Base-by-base conservation (phyloP, 1,139 yeast genomes). In the Zygoascus sp. region DNA sequence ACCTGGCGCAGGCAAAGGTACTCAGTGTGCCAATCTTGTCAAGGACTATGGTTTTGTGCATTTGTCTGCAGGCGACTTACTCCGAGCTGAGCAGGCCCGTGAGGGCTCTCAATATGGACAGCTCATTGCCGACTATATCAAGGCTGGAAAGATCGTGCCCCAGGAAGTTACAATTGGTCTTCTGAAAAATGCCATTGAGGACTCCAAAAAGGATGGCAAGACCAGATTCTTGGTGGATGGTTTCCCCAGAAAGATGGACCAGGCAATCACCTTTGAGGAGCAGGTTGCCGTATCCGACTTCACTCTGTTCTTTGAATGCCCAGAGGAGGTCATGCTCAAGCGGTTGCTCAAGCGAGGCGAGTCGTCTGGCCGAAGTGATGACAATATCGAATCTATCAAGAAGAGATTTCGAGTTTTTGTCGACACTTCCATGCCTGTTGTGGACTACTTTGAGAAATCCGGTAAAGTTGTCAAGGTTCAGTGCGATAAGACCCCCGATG, bases 201-300 rank as follows among this genome's bases (percentile, higher is more conserved):
- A 76, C 32, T 71, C 75, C 44, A 59, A 65, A n/a, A 60, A 64
- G 13, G 62, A 71, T 30, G 95, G 95, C 1, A 75, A 75, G 49
- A 68, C 69, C 22, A 73, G 75, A 54, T 92, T 90, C 65, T 71
- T 92, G 60, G 80, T 92, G 48, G 98, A 92, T 65, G 98, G 98
- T 1, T 92, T 92, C 77, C 98, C 98, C 35, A 78, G 98, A 64
- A 88, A 90, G 66, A 90, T 92, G 97, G 98, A 92, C 69, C 98
- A 92, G 70, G 97, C 97, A 0, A 53, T 85, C 43, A 85, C 92
- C 25, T 92, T 92, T 65, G 98, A 92, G 69, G 79, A 84, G 47
- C 75, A 80, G 53, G 80, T 92, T 42, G 90, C 87, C 42, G 79
- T 61, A 6, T 80, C 92, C 45, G 74, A 85, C 40, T 80, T 89